phyloP scores from a whole-genome alignment of 192 early-diverging fungal species.

The Coemansia sp. region DNA sequence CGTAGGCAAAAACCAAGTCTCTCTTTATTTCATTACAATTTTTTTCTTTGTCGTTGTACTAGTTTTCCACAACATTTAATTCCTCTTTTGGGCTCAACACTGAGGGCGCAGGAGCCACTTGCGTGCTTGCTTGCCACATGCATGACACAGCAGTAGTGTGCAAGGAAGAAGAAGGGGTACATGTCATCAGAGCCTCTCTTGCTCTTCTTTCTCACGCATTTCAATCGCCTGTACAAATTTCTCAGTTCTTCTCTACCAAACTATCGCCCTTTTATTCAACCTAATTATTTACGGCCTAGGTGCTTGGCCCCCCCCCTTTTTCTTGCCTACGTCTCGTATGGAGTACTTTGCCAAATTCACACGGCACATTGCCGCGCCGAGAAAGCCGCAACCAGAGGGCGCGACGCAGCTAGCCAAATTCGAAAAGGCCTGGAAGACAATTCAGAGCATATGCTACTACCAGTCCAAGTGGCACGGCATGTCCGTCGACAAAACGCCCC shows the following conservation, averaged over 20 bases:
- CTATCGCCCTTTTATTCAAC: background rate
- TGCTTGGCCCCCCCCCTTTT: background rate
- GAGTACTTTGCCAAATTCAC: slow-evolving; percentile 70
- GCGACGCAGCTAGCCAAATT: slow-evolving; percentile 67
- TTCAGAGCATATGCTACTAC: slow-evolving; percentile 44
- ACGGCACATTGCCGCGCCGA: slow-evolving; percentile 59
- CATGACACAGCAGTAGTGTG: background rate
- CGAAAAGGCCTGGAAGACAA: slow-evolving; percentile 66
- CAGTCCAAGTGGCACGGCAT: slow-evolving; percentile 47
- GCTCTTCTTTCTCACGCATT: background rate
- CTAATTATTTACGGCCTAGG: no score
- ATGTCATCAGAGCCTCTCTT: background rate
- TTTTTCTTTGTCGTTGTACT: background rate
- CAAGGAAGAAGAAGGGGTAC: no score
- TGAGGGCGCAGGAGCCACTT: background rate
- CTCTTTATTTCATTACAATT: no score
- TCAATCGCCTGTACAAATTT: background rate
- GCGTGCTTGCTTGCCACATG: no score
- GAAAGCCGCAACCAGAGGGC: slow-evolving; percentile 58
- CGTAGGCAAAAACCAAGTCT: background rate
- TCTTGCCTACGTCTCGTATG: slow-evolving; percentile 33
- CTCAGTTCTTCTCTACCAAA: background rate
- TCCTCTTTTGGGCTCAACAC: background rate
- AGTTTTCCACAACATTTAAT: background rate
- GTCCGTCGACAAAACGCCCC: slow-evolving; percentile 70